Evolutionary conservation across 2,329 filamentous ascomycete genomes (phyloP).

Genomic region (Sporothrix luriei): DNA sequence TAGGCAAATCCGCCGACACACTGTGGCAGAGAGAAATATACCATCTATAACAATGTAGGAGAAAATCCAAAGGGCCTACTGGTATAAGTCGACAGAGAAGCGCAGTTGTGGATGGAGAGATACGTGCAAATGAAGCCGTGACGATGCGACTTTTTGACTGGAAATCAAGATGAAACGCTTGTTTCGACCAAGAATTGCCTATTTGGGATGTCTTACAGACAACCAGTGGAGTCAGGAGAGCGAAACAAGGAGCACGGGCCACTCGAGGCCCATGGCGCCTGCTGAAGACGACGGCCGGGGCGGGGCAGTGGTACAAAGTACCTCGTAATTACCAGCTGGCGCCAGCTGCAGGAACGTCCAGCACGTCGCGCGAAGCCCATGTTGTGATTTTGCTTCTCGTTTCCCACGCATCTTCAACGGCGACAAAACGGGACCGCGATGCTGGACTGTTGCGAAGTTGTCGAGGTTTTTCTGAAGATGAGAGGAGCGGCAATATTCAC

Average conservation of each 20-base stretch:
- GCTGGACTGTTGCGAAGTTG: neutral
- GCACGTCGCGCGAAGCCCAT: neutral
- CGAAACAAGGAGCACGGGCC: slow-evolving; percentile 21
- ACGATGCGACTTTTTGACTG: neutral
- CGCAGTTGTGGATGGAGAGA: neutral
- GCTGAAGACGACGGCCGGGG: neutral
- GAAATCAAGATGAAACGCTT: slow-evolving; percentile 18
- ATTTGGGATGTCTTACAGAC: slow-evolving; percentile 29
- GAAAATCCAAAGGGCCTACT: neutral
- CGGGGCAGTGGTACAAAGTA: neutral
- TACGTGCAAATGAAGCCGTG: neutral
- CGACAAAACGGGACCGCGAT: neutral
- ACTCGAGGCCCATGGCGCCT: neutral
- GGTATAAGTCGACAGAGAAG: neutral
- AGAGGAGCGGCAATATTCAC: neutral
- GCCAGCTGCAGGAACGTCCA: neutral
- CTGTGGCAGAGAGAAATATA: neutral
- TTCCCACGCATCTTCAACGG: neutral
- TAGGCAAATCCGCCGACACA: neutral
- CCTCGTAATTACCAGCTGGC: neutral
- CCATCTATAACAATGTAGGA: neutral
- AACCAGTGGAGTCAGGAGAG: neutral
- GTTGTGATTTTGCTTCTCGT: neutral
- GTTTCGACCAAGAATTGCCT: slow-evolving; percentile 19
- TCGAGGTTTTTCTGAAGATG: no score